phyloP scores from a whole-genome alignment of 768 basidiomycete species.

The Phallus indusiatus region DNA sequence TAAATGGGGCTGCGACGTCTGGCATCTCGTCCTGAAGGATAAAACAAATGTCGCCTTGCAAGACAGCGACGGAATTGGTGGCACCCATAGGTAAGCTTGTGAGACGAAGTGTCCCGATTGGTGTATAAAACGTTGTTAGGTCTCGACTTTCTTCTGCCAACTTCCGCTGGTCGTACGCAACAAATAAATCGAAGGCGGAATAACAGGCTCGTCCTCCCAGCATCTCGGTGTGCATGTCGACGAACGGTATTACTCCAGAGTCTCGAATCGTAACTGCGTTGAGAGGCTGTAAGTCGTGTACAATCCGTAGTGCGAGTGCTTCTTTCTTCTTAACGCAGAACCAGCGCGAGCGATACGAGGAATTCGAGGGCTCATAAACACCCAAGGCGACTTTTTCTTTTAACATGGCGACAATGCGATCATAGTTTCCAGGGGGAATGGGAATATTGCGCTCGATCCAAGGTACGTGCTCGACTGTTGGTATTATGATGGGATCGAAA shows the following conservation, averaged over 20 bases:
- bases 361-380: constrained; percentile 16
- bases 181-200: constrained; percentile 19
- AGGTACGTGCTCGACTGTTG: constrained; percentile 25
- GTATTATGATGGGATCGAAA: constrained; percentile 26
- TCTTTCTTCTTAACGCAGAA: constrained; percentile 28
- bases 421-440: constrained; percentile 21
- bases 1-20: constrained; percentile 24
- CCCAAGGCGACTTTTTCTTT: constrained; percentile 15
- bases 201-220: constrained; percentile 27
- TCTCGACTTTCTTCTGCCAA: constrained; percentile 23
- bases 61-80: constrained; percentile 31
- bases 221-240: constrained; percentile 24
- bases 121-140: constrained; percentile 32
- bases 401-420: constrained; percentile 18
- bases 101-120: constrained; percentile 23
- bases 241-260: constrained; percentile 24
- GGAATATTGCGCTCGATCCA: constrained; percentile 24
- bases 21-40: constrained; percentile 33
- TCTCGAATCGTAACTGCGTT: constrained; percentile 30
- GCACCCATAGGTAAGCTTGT: constrained; percentile 30
- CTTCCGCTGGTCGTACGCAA: constrained; percentile 28
- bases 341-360: constrained; percentile 29
- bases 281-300: constrained; percentile 21
- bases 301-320: constrained; percentile 13
- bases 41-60: constrained; percentile 29